A percentile compares a stretch with the other conserved stretches of the same genome.
Conservation (phyloP, 441 rosid species). For the Macaranga tanarius region DNA sequence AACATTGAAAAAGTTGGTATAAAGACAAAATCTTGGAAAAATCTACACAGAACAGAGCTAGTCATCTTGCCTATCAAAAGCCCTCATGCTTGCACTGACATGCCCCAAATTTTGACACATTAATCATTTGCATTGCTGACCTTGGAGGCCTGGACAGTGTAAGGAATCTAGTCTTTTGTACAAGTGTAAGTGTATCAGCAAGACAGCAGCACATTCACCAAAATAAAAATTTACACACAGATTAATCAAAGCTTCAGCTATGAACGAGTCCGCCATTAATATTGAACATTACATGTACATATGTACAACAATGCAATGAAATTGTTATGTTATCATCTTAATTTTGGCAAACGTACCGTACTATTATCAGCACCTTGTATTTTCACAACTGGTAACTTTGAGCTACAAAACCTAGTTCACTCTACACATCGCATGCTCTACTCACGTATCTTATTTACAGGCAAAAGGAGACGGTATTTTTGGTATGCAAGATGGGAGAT, state of each 20-base stretch:
- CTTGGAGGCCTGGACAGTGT: too few species aligned
- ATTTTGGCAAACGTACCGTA: background rate
- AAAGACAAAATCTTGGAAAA: background rate
- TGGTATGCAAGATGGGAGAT: background rate
- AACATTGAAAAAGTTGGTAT: too few species aligned
- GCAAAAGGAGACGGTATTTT: background rate
- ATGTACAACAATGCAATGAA: background rate
- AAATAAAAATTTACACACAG: too few species aligned
- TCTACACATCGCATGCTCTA: constrained; percentile 14
- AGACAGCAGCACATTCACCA: too few species aligned
- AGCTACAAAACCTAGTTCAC: background rate
- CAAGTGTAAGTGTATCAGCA: too few species aligned
- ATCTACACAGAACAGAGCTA: background rate
- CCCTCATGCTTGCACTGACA: background rate
- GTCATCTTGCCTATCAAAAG: background rate
- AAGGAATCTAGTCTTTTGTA: too few species aligned
- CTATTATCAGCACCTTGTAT: background rate
- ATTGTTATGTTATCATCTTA: constrained; percentile 1
- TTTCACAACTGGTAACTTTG: background rate
- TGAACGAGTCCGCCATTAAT: too few species aligned
- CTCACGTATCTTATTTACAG: constrained; percentile 4
- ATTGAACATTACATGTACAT: background rate
- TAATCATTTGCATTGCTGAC: too few species aligned
- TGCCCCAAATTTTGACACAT: background rate
- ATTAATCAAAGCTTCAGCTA: too few species aligned